A percentile compares a stretch with the other conserved stretches of the same genome.
phyloP scores from a whole-genome alignment of 2,329 filamentous ascomycete species.

The Trichoderma arundinaceum region DNA sequence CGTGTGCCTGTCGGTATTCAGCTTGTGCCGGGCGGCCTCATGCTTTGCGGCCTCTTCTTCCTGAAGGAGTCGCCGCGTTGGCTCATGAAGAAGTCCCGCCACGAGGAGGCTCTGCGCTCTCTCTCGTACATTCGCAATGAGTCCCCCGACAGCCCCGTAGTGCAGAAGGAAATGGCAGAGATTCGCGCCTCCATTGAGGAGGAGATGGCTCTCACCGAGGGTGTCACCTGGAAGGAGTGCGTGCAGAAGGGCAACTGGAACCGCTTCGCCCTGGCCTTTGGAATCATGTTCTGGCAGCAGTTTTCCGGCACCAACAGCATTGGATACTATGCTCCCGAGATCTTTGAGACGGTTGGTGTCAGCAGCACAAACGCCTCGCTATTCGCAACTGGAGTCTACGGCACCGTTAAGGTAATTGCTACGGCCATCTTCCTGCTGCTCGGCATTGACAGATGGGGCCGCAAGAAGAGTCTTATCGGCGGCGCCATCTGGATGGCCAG shows the following conservation, averaged over 20 bases:
- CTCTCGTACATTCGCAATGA: conserved; percentile 69
- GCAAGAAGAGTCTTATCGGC: conserved; percentile 65
- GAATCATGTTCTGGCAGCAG: conserved; percentile 34
- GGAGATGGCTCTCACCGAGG: conserved; percentile 60
- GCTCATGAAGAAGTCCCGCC: conserved; percentile 67
- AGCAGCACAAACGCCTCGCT: conserved; percentile 35
- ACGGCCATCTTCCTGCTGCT: conserved; percentile 52
- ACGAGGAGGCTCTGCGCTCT: conserved; percentile 62
- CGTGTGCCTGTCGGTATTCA: conserved; percentile 69
- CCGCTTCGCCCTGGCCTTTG: conserved; percentile 28
- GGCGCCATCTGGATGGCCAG: conserved; percentile 70
- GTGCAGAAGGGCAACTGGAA: conserved; percentile 29
- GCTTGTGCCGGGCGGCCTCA: conserved; percentile 68
- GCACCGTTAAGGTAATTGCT: conserved; percentile 40
- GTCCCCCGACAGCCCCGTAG: conserved; percentile 62
- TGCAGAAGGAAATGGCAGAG: conserved; percentile 68
- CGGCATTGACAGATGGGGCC: conserved; percentile 46
- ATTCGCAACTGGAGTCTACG: conserved; percentile 42
- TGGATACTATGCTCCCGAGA: conserved; percentile 42
- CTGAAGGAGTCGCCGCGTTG: conserved; percentile 72
- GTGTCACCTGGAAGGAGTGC: conserved; percentile 20
- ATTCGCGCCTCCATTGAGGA: conserved; percentile 61
- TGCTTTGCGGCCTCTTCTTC: conserved; percentile 64
- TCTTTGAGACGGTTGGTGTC: conserved; percentile 42
- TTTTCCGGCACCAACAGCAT: conserved; percentile 43